A percentile compares a stretch with the other conserved stretches of the same genome.
These are phyloP conservation scores for Pseudogymnoascus destructans DNA, from an alignment of 2,329 filamentous ascomycete species.

Conservation along the genomic window DNA sequence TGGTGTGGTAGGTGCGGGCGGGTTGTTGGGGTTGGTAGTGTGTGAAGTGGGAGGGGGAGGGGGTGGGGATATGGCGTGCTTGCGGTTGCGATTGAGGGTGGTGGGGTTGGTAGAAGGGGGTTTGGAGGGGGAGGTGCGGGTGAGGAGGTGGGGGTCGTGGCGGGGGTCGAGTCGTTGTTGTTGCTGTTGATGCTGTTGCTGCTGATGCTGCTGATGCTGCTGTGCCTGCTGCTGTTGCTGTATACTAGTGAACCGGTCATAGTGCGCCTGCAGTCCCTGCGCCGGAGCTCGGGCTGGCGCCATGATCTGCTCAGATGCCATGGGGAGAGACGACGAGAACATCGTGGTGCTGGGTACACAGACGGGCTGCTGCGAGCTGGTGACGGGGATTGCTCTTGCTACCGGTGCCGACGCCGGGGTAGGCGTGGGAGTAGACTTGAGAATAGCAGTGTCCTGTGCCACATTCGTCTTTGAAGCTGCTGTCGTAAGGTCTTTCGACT, in stretches of 20 bases:
- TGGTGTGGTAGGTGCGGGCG: neutral
- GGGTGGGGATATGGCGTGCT: neutral
- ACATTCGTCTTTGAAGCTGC: conserved; percentile 17
- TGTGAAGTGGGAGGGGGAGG: neutral
- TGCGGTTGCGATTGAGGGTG: neutral
- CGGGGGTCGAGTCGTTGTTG: conserved; percentile 10
- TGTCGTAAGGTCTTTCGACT: conserved; percentile 24
- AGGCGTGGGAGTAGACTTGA: conserved; percentile 21
- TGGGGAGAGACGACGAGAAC: neutral
- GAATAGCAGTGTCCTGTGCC: conserved; percentile 13
- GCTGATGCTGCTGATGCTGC: conserved; percentile 17
- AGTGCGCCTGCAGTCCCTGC: conserved; percentile 26
- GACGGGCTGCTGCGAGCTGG: neutral
- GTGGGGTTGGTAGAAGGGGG: neutral
- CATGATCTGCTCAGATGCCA: conserved; percentile 16
- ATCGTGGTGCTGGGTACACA: neutral
- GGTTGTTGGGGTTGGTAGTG: neutral
- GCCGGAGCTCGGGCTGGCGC: conserved; percentile 22
- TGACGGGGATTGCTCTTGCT: neutral
- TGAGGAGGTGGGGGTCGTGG: neutral
- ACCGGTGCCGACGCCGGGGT: conserved; percentile 10
- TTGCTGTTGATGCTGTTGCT: conserved; percentile 20
- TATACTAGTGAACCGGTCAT: conserved; percentile 22
- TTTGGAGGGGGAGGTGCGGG: neutral
- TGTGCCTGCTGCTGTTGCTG: conserved; percentile 20